Evolutionary conservation across 306 rosid genomes (phyloP), one percentile per base, ranked within the genome.

Genomic region (Ceratonia siliqua): DNA sequence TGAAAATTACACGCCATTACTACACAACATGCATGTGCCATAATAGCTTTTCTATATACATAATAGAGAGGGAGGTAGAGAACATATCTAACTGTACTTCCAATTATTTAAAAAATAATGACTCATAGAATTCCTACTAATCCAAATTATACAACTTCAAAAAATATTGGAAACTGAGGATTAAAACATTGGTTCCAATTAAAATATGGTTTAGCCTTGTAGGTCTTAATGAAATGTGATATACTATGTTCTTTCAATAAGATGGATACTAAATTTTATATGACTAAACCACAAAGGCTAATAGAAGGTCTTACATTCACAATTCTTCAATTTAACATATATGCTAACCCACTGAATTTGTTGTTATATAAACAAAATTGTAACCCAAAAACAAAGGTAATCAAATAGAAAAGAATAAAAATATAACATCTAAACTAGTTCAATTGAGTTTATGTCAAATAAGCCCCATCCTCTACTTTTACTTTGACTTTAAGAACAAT

Each of bases 191-290:
- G n/a, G n/a, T n/a, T n/a, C n/a, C n/a, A n/a, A n/a, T n/a, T n/a
- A n/a, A n/a, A n/a, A n/a, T n/a, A n/a, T n/a, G n/a, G n/a, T n/a
- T n/a, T n/a, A n/a, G n/a, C n/a, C n/a, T n/a, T n/a, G n/a, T n/a
- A n/a, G n/a, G n/a, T n/a, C n/a, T n/a, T n/a, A n/a, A n/a, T n/a
- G n/a, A n/a, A n/a, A n/a, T n/a, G n/a, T n/a, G n/a, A n/a, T n/a
- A n/a, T n/a, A n/a, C n/a, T n/a, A n/a, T n/a, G n/a, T n/a, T 59
- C 35, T 52, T 78, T 62, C 77, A 71, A 68, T 66, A 61, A 46
- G 42, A 43, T 46, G 64, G 33, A 33, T 21, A 43, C 45, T 6
- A 63, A 79, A 72, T 8, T 30, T 43, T 14, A 38, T 22, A 15
- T 4, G 58, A 56, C 43, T 35, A 57, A 77, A 68, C 25, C 39